These are phyloP conservation scores for Metschnikowia dekortorum DNA, from an alignment of 805 yeast genomes.

Conservation along the genomic window DNA sequence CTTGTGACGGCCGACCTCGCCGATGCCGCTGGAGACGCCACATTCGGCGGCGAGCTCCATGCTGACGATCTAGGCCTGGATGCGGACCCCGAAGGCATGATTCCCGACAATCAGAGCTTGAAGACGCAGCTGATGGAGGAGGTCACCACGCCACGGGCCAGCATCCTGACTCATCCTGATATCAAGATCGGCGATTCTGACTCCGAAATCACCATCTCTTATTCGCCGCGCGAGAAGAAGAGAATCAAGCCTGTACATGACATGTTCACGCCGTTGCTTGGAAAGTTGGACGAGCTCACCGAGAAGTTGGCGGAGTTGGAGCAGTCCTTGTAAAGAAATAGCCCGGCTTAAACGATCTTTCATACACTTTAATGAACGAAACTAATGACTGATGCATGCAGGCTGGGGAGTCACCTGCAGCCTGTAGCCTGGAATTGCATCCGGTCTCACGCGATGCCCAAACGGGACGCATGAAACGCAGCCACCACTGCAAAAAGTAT, in stretches of 20 bases:
- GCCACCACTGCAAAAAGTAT: background rate
- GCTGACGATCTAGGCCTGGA: slow-evolving; percentile 2
- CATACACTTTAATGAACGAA: background rate
- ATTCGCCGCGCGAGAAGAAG: slow-evolving; percentile 18
- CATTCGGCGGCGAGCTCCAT: slow-evolving; percentile 7
- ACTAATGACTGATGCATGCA: background rate
- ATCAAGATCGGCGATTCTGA: background rate
- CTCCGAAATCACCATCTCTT: slow-evolving; percentile 1
- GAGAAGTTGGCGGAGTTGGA: slow-evolving; percentile 38
- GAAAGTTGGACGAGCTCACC: slow-evolving; percentile 42
- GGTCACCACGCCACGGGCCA: slow-evolving; percentile 34
- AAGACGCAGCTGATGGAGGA: slow-evolving; percentile 12
- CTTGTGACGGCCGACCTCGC: slow-evolving; percentile 34
- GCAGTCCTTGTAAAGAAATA: slow-evolving; percentile 4
- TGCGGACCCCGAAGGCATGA: slow-evolving; percentile 1
- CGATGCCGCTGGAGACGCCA: slow-evolving; percentile 3
- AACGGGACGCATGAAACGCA: background rate
- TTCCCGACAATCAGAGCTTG: slow-evolving; percentile 5
- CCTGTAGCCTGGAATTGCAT: background rate
- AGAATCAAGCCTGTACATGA: slow-evolving; percentile 41
- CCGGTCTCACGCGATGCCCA: background rate
- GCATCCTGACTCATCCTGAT: slow-evolving; percentile 14
- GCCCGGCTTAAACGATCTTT: background rate
- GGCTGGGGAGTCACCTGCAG: background rate
- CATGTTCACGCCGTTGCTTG: slow-evolving; percentile 55